Conservation (phyloP, 331 rosid species). For the Malus hybrid region DNA sequence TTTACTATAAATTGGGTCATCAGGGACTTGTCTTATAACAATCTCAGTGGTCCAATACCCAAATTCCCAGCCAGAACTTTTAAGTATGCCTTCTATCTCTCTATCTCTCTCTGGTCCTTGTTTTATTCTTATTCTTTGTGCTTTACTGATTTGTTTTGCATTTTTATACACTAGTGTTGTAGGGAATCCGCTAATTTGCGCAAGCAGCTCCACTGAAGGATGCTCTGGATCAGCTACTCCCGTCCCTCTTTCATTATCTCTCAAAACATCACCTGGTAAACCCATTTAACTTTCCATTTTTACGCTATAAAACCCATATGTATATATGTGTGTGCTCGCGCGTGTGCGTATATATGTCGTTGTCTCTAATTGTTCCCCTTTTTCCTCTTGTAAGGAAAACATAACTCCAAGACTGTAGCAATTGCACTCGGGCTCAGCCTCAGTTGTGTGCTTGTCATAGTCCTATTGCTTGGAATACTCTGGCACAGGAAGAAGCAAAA, state of each 20-base stretch:
- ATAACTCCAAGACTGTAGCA: constrained; percentile 55
- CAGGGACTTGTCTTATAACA: constrained; percentile 98
- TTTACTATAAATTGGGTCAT: constrained; percentile 13
- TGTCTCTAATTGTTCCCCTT: not conserved
- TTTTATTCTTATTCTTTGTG: constrained; percentile 3
- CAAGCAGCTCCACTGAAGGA: constrained; percentile 58
- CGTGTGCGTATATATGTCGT: not conserved
- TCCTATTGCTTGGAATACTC: constrained; percentile 41
- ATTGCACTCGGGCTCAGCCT: constrained; percentile 79
- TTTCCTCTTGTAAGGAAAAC: constrained; percentile 32
- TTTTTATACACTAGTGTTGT: constrained; percentile 34
- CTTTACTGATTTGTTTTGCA: constrained; percentile 3
- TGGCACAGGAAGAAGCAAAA: constrained; percentile 64
- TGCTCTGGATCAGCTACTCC: constrained; percentile 63
- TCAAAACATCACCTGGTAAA: constrained; percentile 47
- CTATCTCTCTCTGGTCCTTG: not conserved
- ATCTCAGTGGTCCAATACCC: constrained; percentile 93
- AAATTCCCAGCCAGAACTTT: constrained; percentile 84
- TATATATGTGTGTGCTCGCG: too few relatives aligned
- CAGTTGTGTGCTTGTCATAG: constrained; percentile 47
- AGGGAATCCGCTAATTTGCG: constrained; percentile 87
- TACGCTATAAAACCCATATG: not conserved
- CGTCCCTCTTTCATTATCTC: constrained; percentile 48
- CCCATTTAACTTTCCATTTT: not conserved
- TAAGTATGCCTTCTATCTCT: constrained; percentile 42